Percentiles rank a stretch among this genome's conserved stretches.
Evolutionary conservation across 2,329 filamentous ascomycete species (phyloP).

Genomic region (Amauroascus niger): DNA sequence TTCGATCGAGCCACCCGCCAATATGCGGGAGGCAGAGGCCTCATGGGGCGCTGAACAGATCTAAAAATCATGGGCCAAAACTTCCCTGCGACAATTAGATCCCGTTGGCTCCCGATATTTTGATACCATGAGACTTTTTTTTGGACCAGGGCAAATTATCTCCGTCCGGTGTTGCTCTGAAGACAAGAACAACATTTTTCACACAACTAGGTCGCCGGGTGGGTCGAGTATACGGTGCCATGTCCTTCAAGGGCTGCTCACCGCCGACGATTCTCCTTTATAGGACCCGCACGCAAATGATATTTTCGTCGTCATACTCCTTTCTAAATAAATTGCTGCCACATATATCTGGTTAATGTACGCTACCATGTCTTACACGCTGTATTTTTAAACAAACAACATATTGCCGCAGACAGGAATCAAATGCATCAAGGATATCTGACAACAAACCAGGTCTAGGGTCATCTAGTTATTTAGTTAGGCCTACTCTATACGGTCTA

Average conservation of each 20-base stretch:
- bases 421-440: no score
- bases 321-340: background rate
- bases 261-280: no score
- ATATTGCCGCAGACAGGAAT: no score
- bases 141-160: background rate
- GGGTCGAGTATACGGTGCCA: no score
- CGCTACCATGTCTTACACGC: background rate
- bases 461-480: no score
- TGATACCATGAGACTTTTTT: no score
- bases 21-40: constrained; percentile 68
- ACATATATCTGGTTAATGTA: background rate
- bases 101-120: background rate
- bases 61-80: constrained; percentile 34
- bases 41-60: constrained; percentile 72
- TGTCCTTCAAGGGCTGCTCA: no score
- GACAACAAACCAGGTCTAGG: no score
- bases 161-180: no score
- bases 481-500: no score
- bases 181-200: no score
- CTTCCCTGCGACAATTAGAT: background rate
- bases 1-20: constrained; percentile 67
- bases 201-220: no score
- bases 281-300: background rate
- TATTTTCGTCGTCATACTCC: background rate
- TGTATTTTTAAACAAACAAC: background rate